Evolutionary conservation across 2,329 filamentous ascomycete genomes (phyloP), one percentile per base, ranked within the genome.

Genomic region (Curvularia spicifera): DNA sequence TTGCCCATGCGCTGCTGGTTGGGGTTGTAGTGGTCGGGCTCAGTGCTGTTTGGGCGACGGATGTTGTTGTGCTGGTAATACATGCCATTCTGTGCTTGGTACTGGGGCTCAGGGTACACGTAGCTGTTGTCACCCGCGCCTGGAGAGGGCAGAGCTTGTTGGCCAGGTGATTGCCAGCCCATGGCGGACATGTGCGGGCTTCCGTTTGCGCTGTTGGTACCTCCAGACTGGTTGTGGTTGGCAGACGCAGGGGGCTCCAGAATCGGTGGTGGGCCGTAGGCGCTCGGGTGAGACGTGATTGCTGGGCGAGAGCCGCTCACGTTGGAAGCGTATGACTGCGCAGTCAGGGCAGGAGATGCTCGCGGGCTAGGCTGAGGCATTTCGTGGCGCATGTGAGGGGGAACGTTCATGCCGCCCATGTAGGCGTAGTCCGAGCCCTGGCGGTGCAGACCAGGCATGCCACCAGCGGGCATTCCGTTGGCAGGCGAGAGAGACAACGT

Each of bases 161-260:
- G 90, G 2, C 88, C 87, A 4, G 93, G 93, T 4, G 93, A 96
- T 65, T 92, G 90, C 93, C 94, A 97, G 53, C 91, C 90, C 61
- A 91, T 84, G 60, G 84, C 87, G 61, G 81, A 79, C 87, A 97
- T 91, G 76, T 97, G 93, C 50, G 94, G 93, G 76, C 93, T 97
- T 52, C 91, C 90, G 56, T 82, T 87, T n/a, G 86, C 89, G 73
- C 91, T 96, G 59, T 61, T 68, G 33, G 67, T 69, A 31, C 73
- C 71, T 1, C 85, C 87, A 2, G 86, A 82, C 68, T 90, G 88
- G 64, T 89, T 88, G 58, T 91, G 89, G 74, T 94, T 91, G 61
- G 91, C 85, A 75, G 87, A 93, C 26, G 87, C 82, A 13, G 93
- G 92, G 22, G 88, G 88, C 79, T 97, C 94, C 51, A 97, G 83